Conservation (phyloP, 768 basidiomycete genomes). For the Agaricus bisporus region DNA sequence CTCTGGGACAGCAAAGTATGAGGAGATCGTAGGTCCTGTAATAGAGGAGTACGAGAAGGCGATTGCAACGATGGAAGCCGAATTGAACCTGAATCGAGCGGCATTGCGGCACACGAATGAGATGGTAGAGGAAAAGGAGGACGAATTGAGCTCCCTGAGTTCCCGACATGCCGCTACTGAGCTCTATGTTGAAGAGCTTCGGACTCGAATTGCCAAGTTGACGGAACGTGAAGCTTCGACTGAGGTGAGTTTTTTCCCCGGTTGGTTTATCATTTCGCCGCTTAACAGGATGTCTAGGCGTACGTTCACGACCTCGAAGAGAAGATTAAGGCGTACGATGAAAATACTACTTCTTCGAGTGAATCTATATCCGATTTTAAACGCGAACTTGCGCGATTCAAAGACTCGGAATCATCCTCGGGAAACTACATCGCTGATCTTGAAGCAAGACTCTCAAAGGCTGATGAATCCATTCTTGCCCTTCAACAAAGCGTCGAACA, state of each 20-base stretch:
- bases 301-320: slow-evolving; percentile 93
- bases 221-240: slow-evolving; percentile 86
- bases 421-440: slow-evolving; percentile 80
- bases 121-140: slow-evolving; percentile 88
- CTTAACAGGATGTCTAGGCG: slow-evolving; percentile 42
- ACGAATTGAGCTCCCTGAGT: slow-evolving; percentile 58
- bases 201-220: slow-evolving; percentile 72
- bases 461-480: slow-evolving; percentile 69
- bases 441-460: slow-evolving; percentile 70
- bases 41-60: slow-evolving; percentile 99
- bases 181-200: slow-evolving; percentile 82
- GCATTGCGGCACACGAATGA: slow-evolving; percentile 90
- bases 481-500: slow-evolving; percentile 68
- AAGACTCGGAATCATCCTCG: slow-evolving; percentile 68
- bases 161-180: slow-evolving; percentile 76
- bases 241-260: slow-evolving; percentile 60
- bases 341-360: slow-evolving; percentile 67
- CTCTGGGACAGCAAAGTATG: slow-evolving; percentile 72
- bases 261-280: neutral
- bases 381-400: slow-evolving; percentile 74
- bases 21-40: slow-evolving; percentile 93
- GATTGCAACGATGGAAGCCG: slow-evolving; percentile 90
- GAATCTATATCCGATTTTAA: slow-evolving; percentile 79
- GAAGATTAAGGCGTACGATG: slow-evolving; percentile 82
- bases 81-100: slow-evolving; percentile 80